Base-by-base conservation (phyloP, 75 land plant genomes). In the Larix kaempferi region DNA sequence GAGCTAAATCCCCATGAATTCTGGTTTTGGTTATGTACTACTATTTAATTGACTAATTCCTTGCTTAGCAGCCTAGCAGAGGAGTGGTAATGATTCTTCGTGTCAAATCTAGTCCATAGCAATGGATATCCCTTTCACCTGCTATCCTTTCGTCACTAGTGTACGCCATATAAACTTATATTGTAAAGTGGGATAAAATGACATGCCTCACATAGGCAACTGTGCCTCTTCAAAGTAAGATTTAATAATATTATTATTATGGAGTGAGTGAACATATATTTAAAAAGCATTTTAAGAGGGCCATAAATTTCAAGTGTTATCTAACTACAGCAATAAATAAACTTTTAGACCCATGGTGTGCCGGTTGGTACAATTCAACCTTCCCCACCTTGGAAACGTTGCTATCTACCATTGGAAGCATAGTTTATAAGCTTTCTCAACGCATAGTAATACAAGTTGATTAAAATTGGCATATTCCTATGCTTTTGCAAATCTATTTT, bases 41-140 rank as follows among this genome's bases (percentile, higher is more conserved):
- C 13, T 19, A n/a, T 59, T 59, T 17, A 5, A 6, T 12, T 6
- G 5, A 21, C 5, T 59, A 59, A 22, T 59, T 17, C 60, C 21
- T 64, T 64, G 67, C 39, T 29, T n/a, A n/a, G n/a, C n/a, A n/a
- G n/a, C n/a, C n/a, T n/a, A 64, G 67, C 6, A 64, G 39, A 64
- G 17, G 17, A 19, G 29, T 29, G 33, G 6, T 5, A 29, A 29
- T 33, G 5, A 13, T 29, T 5, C 17, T 27, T 4, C 2, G 3
- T 25, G 13, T 61, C 21, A 14, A 64, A 4, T 33, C 16, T 64
- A 37, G 1, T 1, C 2, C 13, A 29, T 11, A 5, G 17, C 16
- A 29, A 29, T 26, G 17, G 35, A 64, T 33, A 33, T 33, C 66
- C 6, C 29, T 64, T 33, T 6, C 33, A 37, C 29, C 6, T 64